Conservation (phyloP, 306 rosid genomes). For the Leucaena leucocephala region DNA sequence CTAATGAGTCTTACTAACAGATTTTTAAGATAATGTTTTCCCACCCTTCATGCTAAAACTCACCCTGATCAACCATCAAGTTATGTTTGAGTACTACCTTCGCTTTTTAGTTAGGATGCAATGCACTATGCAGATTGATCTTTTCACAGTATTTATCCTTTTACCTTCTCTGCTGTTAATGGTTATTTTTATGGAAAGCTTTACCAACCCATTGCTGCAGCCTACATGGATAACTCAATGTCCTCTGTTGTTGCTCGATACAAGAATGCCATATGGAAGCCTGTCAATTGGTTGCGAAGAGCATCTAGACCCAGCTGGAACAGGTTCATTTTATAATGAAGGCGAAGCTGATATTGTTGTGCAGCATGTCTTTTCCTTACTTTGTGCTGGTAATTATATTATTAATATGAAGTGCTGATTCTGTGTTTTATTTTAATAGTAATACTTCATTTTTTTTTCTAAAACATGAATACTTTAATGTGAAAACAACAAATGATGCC, state of each 20-base stretch:
- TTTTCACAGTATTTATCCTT: conserved; percentile 1
- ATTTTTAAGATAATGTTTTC: conserved; percentile 22
- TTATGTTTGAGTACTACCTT: conserved; percentile 6
- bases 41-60: neutral
- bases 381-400: conserved; percentile 61
- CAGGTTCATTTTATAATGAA: conserved; percentile 80
- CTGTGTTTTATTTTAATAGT: neutral
- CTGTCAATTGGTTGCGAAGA: conserved; percentile 80
- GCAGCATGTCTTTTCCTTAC: conserved; percentile 71
- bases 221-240: conserved; percentile 86
- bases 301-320: conserved; percentile 81
- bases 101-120: neutral
- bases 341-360: conserved; percentile 86
- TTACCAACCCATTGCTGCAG: conserved; percentile 49
- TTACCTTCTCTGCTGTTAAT: conserved; percentile 18
- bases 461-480: neutral
- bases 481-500: conserved; percentile 1
- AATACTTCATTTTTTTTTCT: neutral
- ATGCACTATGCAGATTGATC: conserved; percentile 1
- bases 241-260: conserved; percentile 81
- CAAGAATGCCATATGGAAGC: conserved; percentile 85
- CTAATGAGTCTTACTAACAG: conserved; percentile 12
- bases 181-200: conserved; percentile 35
- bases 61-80: conserved; percentile 8
- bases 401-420: conserved; percentile 6